phyloP scores from a whole-genome alignment of 2,329 filamentous ascomycete genomes.

The Lasiodiplodia citricola region DNA sequence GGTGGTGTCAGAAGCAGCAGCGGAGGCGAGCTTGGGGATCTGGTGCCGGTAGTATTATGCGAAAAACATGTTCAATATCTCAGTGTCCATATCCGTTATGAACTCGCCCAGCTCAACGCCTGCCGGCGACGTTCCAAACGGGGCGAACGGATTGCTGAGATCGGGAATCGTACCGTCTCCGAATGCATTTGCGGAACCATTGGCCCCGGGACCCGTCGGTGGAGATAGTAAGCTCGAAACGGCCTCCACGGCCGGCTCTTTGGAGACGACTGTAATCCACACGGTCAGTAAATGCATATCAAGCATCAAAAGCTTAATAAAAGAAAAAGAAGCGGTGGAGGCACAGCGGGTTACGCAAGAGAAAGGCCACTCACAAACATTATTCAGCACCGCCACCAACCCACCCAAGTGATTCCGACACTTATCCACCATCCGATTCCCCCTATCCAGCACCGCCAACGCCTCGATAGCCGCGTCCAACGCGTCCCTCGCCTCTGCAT shows the following conservation, averaged over 20 bases:
- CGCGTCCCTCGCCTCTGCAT: slow-evolving; percentile 27
- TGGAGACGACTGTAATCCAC: background rate
- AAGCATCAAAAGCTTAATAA: background rate
- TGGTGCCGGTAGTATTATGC: too few species aligned
- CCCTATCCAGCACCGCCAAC: slow-evolving; percentile 35
- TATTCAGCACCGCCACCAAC: slow-evolving; percentile 27
- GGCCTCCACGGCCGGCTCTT: background rate
- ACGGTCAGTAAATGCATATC: background rate
- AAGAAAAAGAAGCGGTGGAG: background rate
- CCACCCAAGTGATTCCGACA: slow-evolving; percentile 38
- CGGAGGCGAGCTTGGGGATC: too few species aligned
- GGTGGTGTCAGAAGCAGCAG: too few species aligned
- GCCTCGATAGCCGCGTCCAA: slow-evolving; percentile 32
- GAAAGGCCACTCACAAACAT: background rate
- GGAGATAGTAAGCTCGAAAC: background rate
- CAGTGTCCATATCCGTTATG: slow-evolving; percentile 43
- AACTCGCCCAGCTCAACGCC: slow-evolving; percentile 46
- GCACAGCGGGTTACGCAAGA: too few species aligned
- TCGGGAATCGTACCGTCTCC: background rate
- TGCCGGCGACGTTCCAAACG: slow-evolving; percentile 32
- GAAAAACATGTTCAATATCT: slow-evolving; percentile 19
- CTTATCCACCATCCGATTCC: slow-evolving; percentile 39
- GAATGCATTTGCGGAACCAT: background rate
- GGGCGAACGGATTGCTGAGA: background rate
- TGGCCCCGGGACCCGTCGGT: background rate